These are phyloP conservation scores for Starmerella stellata DNA, from an alignment of 805 yeast genomes.

Conservation along the genomic window DNA sequence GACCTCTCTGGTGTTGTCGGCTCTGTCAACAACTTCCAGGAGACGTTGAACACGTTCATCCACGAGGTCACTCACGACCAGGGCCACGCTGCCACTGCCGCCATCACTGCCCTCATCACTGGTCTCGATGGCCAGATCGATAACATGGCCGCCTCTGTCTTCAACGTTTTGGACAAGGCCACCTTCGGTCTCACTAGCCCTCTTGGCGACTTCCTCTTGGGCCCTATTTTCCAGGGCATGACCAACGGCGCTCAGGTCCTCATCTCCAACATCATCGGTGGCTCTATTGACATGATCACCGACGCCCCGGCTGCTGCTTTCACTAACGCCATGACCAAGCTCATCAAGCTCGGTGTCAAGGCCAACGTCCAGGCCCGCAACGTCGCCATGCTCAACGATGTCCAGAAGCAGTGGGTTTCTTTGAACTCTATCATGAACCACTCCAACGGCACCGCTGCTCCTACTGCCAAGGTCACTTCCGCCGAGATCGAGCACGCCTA, in stretches of 20 bases:
- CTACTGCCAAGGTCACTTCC: not conserved
- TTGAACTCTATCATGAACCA: not conserved
- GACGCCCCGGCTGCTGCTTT: slow-evolving; percentile 18
- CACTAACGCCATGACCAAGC: slow-evolving; percentile 12
- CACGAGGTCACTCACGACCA: slow-evolving; percentile 10
- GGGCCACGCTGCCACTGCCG: slow-evolving; percentile 17
- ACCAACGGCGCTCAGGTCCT: slow-evolving; percentile 22
- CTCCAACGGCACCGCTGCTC: not conserved
- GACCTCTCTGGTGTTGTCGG: slow-evolving; percentile 17
- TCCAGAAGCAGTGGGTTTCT: slow-evolving; percentile 8
- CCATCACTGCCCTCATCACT: slow-evolving; percentile 17
- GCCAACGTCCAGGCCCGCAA: slow-evolving; percentile 4
- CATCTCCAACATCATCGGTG: slow-evolving; percentile 18
- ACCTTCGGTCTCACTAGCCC: slow-evolving; percentile 16
- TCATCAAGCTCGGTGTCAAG: slow-evolving; percentile 15
- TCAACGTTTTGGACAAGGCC: slow-evolving; percentile 8
- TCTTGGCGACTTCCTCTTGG: slow-evolving; percentile 17
- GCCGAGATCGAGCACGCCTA: not conserved
- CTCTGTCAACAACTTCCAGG: slow-evolving; percentile 13
- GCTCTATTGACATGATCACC: slow-evolving; percentile 16
- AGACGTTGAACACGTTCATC: slow-evolving; percentile 13
- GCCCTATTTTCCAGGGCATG: slow-evolving; percentile 19
- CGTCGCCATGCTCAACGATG: slow-evolving; percentile 7
- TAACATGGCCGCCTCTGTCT: slow-evolving; percentile 16
- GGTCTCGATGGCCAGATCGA: slow-evolving; percentile 23